Conservation (phyloP, 164 flowering plant species). For the Kingdonia uniflora region DNA sequence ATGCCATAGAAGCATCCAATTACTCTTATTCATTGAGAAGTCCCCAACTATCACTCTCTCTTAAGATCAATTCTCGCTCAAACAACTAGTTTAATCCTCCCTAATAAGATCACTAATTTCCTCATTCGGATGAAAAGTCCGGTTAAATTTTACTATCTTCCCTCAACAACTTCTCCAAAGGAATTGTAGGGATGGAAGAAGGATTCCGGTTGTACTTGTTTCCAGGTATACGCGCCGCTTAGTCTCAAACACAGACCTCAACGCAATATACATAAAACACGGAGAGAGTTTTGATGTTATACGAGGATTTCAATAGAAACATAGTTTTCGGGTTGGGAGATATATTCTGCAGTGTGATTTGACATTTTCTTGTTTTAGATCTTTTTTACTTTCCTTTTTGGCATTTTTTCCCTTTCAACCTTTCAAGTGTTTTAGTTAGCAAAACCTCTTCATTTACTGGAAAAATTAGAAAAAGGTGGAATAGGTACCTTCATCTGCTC, state of each 20-base stretch:
- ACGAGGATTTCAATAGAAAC: no score
- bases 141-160: constrained; percentile 15
- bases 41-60: constrained; percentile 16
- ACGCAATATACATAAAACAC: no score
- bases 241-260: not conserved
- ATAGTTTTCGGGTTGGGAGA: no score
- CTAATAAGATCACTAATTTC: constrained; percentile 5
- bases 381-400: no score
- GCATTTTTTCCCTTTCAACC: no score
- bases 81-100: constrained; percentile 7
- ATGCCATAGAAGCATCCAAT: constrained; percentile 26
- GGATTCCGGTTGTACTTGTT: constrained; percentile 18
- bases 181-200: constrained; percentile 7
- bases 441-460: not conserved
- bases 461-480: not conserved
- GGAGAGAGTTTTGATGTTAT: no score
- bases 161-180: constrained; percentile 27
- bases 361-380: no score
- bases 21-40: constrained; percentile 26
- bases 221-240: constrained; percentile 14
- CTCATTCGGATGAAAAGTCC: constrained; percentile 12
- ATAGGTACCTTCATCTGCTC: constrained; percentile 51
- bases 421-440: no score
- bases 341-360: no score
- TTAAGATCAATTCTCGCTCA: no score